Base-by-base conservation (phyloP, 768 basidiomycete species). In the Crepidotus variabilis region DNA sequence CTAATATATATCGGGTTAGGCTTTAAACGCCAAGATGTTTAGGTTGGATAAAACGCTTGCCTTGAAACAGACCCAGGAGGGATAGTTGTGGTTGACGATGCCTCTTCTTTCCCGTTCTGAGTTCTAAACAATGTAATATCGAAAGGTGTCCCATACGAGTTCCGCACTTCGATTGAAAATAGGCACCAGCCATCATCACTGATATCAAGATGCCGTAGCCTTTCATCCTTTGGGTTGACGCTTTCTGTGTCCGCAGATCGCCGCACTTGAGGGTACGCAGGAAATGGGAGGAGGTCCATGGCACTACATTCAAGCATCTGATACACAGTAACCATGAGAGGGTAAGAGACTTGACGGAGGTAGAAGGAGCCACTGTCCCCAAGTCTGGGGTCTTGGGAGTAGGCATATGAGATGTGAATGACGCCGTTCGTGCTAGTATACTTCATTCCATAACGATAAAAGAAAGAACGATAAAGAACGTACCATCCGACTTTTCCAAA, bases 401-500 rank as follows among this genome's bases (percentile, higher is more conserved):
- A 77, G 5, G 90, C 86, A 68, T 98, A 99, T 34, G 92, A 90
- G 51, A 95, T 78, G 61, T 90, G 87, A 47, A 98, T 80, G 0
- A 81, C 80, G 13, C 93, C 95, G 56, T 78, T 82, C 14, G 86
- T 86, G 63, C 94, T 97, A 53, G n/a, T 8, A 48, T 10, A 39
- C 35, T 55, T 65, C 52, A 70, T 57, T 18, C 46, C 13, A 57
- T 14, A 11, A 20, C 34, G 16, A 47, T n/a, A 45, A 23, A 7
- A 35, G 22, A 21, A 20, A 2, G 54, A 43, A n/a, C 35, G 8
- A n/a, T 55, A 51, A 5, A 7, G 35, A n/a, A 77, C 88, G 65
- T 62, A 96, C 95, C 96, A 99, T 59, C 88, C 93, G 52, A 89
- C 83, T 73, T 98, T 98, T 36, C 96, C 96, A 36, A 85, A 82